phyloP scores from a whole-genome alignment of 805 yeast species.

The Isabelozyma rhagii region DNA sequence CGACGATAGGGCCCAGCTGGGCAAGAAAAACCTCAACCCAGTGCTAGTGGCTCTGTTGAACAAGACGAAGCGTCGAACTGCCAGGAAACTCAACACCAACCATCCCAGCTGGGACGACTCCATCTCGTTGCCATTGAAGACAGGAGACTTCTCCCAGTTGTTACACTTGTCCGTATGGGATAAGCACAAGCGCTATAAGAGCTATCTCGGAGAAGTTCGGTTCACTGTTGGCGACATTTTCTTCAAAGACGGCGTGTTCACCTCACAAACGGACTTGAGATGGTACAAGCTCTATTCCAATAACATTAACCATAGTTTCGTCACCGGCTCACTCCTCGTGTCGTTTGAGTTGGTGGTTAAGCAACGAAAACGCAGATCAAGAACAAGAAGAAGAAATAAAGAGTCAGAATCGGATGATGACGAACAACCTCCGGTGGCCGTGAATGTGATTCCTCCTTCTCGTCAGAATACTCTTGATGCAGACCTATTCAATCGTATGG shows the following conservation, averaged over 20 bases:
- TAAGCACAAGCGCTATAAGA: conserved; percentile 31
- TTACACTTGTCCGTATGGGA: conserved; percentile 39
- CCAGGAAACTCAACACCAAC: conserved; percentile 27
- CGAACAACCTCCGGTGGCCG: background rate
- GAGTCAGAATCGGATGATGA: background rate
- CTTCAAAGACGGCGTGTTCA: conserved; percentile 7
- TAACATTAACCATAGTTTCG: conserved; percentile 35
- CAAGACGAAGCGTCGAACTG: conserved; percentile 22
- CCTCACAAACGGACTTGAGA: conserved; percentile 24
- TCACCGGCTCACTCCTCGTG: conserved; percentile 46
- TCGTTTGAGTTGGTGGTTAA: conserved; percentile 37
- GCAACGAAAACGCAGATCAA: conserved; percentile 3
- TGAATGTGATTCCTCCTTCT: conserved; percentile 13
- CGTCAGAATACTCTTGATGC: conserved; percentile 1
- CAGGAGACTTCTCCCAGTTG: conserved; percentile 24
- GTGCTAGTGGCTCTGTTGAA: conserved; percentile 35
- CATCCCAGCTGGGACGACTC: conserved; percentile 42
- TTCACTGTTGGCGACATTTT: conserved; percentile 28
- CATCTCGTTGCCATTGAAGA: conserved; percentile 26
- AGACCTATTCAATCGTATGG: conserved; percentile 4
- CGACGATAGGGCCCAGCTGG: background rate
- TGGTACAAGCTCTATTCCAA: conserved; percentile 48
- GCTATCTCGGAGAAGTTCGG: conserved; percentile 40
- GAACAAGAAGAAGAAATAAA: background rate
- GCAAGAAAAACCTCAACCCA: conserved; percentile 28